Conservation (phyloP, 768 basidiomycete species). For the Tulasnella sp. region DNA sequence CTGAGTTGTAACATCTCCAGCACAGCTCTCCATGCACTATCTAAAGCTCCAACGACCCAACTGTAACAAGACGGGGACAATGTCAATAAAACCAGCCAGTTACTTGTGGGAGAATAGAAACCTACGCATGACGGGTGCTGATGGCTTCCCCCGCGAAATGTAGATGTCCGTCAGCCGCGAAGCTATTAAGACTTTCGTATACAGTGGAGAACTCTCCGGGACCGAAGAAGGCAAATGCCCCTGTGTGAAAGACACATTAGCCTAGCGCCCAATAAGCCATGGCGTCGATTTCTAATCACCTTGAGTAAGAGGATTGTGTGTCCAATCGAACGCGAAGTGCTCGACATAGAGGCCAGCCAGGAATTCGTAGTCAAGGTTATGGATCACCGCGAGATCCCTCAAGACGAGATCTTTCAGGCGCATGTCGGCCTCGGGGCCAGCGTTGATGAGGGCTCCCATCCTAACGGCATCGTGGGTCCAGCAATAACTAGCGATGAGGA, state of each 20-base stretch:
- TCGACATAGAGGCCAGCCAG: slow-evolving; percentile 19
- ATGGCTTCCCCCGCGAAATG: slow-evolving; percentile 33
- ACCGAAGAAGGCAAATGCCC: slow-evolving; percentile 34
- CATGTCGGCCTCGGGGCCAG: background rate
- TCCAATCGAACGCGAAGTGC: slow-evolving; percentile 30
- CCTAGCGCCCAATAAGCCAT: background rate
- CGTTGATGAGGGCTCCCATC: slow-evolving; percentile 29
- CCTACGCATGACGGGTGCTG: slow-evolving; percentile 31
- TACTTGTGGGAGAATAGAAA: too few species aligned
- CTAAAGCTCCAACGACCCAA: slow-evolving; percentile 34
- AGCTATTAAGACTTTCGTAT: slow-evolving; percentile 27
- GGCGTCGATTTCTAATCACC: slow-evolving; percentile 23
- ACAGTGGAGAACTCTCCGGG: slow-evolving; percentile 32
- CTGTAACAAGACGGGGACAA: background rate
- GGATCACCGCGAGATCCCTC: slow-evolving; percentile 27
- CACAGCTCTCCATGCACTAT: slow-evolving; percentile 24
- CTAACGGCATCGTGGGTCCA: slow-evolving; percentile 34
- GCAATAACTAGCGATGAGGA: slow-evolving; percentile 35
- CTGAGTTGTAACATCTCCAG: background rate
- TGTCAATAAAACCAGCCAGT: too few species aligned
- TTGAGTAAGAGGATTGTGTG: slow-evolving; percentile 26
- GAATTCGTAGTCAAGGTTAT: slow-evolving; percentile 20
- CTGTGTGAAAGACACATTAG: slow-evolving; percentile 19
- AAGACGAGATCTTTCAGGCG: slow-evolving; percentile 25
- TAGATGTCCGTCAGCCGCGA: slow-evolving; percentile 27